Evolutionary conservation across 192 early-diverging fungal species (phyloP).

Genomic region (Pilobolus umbonatus): DNA sequence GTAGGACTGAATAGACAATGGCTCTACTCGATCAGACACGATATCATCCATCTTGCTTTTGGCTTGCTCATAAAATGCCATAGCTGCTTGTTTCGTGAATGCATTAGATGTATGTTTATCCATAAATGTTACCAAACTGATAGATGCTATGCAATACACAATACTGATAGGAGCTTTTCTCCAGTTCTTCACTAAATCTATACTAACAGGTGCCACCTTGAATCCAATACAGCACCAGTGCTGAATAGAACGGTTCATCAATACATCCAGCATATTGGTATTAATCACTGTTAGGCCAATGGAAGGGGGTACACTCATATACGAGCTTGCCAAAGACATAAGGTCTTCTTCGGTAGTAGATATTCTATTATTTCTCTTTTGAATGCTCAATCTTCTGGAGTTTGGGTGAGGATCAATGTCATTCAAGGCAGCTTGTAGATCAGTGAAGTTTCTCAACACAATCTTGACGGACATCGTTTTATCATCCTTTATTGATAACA

Average conservation of each 20-base stretch:
- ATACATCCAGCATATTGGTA: conserved; percentile 9
- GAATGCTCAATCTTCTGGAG: neutral
- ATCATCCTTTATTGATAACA: conserved; percentile 8
- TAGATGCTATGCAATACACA: conserved; percentile 27
- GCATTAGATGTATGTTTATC: conserved; percentile 7
- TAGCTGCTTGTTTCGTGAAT: conserved; percentile 17
- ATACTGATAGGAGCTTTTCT: conserved; percentile 11
- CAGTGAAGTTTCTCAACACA: conserved; percentile 3
- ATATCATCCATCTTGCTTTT: conserved; percentile 28
- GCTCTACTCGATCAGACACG: conserved; percentile 23
- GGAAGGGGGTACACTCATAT: conserved; percentile 9
- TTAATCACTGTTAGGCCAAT: conserved; percentile 8
- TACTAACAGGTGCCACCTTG: conserved; percentile 25
- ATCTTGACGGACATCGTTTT: neutral
- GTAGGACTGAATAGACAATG: conserved; percentile 18
- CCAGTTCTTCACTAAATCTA: conserved; percentile 19
- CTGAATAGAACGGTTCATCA: conserved; percentile 12
- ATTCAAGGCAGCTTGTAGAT: conserved; percentile 7
- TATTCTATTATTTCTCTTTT: neutral
- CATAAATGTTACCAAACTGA: conserved; percentile 28
- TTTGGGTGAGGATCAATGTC: neutral
- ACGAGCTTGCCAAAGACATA: neutral
- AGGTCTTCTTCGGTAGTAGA: conserved; percentile 3
- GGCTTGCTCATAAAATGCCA: conserved; percentile 31
- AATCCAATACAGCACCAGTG: conserved; percentile 36